A percentile compares a stretch with the other conserved stretches of the same genome.
These are phyloP conservation scores for Infundibulicybe gibba DNA, from an alignment of 768 basidiomycete genomes.

Conservation along the genomic window DNA sequence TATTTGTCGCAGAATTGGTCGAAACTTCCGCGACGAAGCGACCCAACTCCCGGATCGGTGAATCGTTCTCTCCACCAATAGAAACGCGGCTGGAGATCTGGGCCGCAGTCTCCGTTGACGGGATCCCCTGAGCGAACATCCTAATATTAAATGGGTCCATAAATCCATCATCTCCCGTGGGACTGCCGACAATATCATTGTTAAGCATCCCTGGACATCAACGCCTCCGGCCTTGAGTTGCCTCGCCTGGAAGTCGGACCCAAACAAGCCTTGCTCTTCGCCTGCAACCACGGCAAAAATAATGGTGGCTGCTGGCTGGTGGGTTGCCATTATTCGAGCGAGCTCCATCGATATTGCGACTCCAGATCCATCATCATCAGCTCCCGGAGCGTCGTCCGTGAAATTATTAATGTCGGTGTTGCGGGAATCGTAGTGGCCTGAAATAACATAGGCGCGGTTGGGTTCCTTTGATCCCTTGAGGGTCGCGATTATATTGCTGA, in stretches of 20 bases:
- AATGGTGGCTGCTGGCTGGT: constrained; percentile 44
- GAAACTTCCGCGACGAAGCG: constrained; percentile 49
- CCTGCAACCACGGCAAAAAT: constrained; percentile 50
- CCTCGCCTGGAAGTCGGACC: constrained; percentile 44
- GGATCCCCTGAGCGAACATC: constrained; percentile 50
- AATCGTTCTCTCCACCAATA: constrained; percentile 53
- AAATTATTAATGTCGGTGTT: constrained; percentile 35
- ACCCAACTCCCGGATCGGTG: constrained; percentile 46
- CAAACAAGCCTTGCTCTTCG: constrained; percentile 51
- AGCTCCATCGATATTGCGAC: constrained; percentile 53
- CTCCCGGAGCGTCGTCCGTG: constrained; percentile 44
- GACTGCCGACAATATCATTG: constrained; percentile 54
- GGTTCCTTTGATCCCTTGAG: constrained; percentile 44
- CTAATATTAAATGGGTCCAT: constrained; percentile 45
- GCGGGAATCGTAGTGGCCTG: constrained; percentile 54
- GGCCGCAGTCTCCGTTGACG: constrained; percentile 35
- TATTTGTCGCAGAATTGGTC: constrained; percentile 42
- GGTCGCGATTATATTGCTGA: constrained; percentile 50
- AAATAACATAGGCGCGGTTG: constrained; percentile 48
- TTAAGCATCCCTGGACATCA: constrained; percentile 54
- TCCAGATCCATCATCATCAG: constrained; percentile 52
- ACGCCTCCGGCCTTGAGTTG: constrained; percentile 35
- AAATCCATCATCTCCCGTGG: constrained; percentile 45
- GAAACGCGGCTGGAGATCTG: constrained; percentile 29
- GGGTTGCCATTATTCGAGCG: constrained; percentile 44